These are phyloP conservation scores for Geranium rotundifolium DNA, from an alignment of 345 rosid genomes.

Conservation along the genomic window DNA sequence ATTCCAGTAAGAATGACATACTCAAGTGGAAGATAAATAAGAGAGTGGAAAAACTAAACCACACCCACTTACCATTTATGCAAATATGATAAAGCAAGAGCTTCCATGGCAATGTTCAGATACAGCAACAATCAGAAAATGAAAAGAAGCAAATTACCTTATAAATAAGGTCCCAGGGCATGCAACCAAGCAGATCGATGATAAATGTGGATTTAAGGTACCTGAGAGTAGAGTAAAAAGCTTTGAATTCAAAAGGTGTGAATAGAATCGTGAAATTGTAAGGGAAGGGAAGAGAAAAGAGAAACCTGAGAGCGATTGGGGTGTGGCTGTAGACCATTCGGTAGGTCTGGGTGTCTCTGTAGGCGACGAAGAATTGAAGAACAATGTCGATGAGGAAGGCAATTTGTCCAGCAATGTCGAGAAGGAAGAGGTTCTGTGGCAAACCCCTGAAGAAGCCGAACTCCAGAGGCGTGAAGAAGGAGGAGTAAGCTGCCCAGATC, in stretches of 20 bases:
- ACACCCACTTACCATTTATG: too few relatives aligned
- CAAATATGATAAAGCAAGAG: too few relatives aligned
- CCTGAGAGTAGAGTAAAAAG: constrained; percentile 16
- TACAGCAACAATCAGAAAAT: background rate
- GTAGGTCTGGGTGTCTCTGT: constrained; percentile 53
- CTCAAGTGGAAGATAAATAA: too few relatives aligned
- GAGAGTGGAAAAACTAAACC: too few relatives aligned
- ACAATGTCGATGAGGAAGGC: constrained; percentile 67
- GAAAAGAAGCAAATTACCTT: constrained; percentile 25
- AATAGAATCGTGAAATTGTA: background rate
- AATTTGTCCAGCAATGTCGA: constrained; percentile 66
- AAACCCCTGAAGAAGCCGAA: constrained; percentile 82
- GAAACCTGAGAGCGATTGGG: constrained; percentile 56
- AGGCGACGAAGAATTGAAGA: constrained; percentile 56
- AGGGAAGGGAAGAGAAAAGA: background rate
- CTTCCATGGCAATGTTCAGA: background rate
- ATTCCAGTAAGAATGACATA: too few relatives aligned
- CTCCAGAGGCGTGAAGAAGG: constrained; percentile 83
- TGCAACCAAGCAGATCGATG: constrained; percentile 55
- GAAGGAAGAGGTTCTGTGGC: constrained; percentile 48
- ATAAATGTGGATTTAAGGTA: constrained; percentile 67
- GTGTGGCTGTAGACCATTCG: constrained; percentile 39
- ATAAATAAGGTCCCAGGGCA: constrained; percentile 81
- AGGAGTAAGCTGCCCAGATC: constrained; percentile 75
- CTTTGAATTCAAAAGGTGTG: too few relatives aligned